A percentile compares a stretch with the other conserved stretches of the same genome.
These are phyloP conservation scores for Sclerotinia borealis DNA, from an alignment of 2,329 filamentous ascomycete genomes.

Conservation along the genomic window DNA sequence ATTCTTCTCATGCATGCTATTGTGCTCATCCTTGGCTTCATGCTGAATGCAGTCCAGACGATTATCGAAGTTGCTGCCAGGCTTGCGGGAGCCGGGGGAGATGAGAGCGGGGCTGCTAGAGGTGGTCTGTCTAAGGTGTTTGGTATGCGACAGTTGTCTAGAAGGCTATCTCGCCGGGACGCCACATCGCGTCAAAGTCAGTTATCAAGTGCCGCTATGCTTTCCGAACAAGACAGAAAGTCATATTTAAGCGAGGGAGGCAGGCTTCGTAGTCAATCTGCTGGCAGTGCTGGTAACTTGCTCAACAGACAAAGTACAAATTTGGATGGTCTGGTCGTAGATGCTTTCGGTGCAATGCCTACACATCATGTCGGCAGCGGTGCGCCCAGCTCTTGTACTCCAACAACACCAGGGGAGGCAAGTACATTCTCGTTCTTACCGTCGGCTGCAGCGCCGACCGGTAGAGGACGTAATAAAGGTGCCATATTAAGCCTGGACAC, in stretches of 20 bases:
- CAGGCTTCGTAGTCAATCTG: conserved; percentile 55
- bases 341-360: conserved; percentile 36
- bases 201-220: conserved; percentile 74
- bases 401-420: conserved; percentile 66
- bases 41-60: conserved; percentile 86
- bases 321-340: conserved; percentile 46
- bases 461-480: conserved; percentile 26
- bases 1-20: conserved; percentile 81
- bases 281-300: conserved; percentile 54
- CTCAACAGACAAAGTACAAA: conserved; percentile 49
- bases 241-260: conserved; percentile 47
- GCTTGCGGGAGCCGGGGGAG: conserved; percentile 74
- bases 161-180: conserved; percentile 58
- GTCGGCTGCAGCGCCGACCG: conserved; percentile 34
- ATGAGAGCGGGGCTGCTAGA: conserved; percentile 63
- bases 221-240: conserved; percentile 63
- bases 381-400: conserved; percentile 59
- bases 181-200: conserved; percentile 71
- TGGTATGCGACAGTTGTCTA: conserved; percentile 81
- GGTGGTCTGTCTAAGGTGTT: conserved; percentile 88
- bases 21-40: conserved; percentile 85
- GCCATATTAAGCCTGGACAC: conserved; percentile 42
- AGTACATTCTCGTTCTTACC: conserved; percentile 68
- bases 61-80: conserved; percentile 82
- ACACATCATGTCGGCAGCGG: conserved; percentile 37